Conservation (phyloP, 495 filamentous ascomycete species). For the Ramalina intermedia region DNA sequence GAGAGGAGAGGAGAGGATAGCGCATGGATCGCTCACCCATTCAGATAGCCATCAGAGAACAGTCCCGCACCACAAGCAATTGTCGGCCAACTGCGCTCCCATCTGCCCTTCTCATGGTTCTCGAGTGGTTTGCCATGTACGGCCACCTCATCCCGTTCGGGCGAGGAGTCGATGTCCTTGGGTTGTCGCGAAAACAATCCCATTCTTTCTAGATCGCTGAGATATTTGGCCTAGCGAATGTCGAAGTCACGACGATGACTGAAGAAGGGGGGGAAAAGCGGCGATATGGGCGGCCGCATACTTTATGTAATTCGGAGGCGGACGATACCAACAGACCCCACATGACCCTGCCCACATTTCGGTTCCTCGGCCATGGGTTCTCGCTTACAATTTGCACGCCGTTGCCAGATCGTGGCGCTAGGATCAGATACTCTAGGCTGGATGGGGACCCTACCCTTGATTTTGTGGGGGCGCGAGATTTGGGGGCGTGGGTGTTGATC, state of each 20-base stretch:
- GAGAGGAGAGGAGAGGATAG: constrained; percentile 6
- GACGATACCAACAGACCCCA: neutral
- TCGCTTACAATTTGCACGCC: neutral
- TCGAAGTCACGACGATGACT: no score
- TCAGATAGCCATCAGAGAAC: constrained; percentile 84
- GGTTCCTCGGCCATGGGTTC: neutral
- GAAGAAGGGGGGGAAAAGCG: no score
- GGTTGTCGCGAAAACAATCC: constrained; percentile 1
- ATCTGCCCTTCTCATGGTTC: constrained; percentile 30
- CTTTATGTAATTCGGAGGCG: neutral
- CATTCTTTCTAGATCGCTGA: neutral
- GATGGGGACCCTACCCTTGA: neutral
- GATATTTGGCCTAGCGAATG: neutral
- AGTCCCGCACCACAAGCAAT: constrained; percentile 81
- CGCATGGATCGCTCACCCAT: constrained; percentile 29
- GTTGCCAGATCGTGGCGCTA: neutral
- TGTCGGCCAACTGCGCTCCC: constrained; percentile 49
- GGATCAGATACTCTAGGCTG: neutral
- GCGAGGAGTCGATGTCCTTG: constrained; percentile 4
- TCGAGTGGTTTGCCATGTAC: constrained; percentile 24
- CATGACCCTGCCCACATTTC: neutral
- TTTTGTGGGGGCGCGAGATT: neutral
- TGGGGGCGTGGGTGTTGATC: no score
- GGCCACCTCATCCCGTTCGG: constrained; percentile 6
- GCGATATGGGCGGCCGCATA: no score